Evolutionary conservation across 2,329 filamentous ascomycete genomes (phyloP).

Genomic region (Pyrenophora seminiperda): DNA sequence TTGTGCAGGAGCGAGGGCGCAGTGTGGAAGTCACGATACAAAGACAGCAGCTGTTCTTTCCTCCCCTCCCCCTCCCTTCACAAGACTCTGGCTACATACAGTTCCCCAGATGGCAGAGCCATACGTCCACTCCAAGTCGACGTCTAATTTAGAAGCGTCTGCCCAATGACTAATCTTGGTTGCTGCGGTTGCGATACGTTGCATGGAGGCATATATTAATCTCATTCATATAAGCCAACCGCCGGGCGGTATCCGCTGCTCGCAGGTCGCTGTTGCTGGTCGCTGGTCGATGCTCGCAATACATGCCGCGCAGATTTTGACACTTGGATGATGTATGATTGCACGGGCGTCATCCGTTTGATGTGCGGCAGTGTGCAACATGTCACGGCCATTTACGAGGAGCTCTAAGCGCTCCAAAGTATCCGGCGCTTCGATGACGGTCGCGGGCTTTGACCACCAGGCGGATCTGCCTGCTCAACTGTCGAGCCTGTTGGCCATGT

Average conservation of each 20-base stretch:
- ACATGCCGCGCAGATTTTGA: not conserved
- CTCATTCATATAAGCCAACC: not conserved
- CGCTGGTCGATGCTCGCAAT: conserved; percentile 1
- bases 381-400: not conserved
- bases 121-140: too few species aligned
- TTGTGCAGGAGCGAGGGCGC: too few species aligned
- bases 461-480: conserved; percentile 9
- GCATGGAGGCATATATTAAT: too few species aligned
- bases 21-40: too few species aligned
- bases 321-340: not conserved
- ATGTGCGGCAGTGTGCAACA: not conserved
- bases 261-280: not conserved
- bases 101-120: too few species aligned
- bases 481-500: conserved; percentile 27
- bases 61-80: too few species aligned
- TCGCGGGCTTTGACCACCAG: conserved; percentile 9
- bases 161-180: too few species aligned
- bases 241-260: not conserved
- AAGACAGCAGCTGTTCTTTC: too few species aligned
- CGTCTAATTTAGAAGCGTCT: too few species aligned
- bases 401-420: conserved; percentile 9
- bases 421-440: conserved; percentile 11
- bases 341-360: conserved; percentile 3
- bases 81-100: too few species aligned
- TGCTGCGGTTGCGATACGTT: too few species aligned